Evolutionary conservation across 495 filamentous ascomycete genomes (phyloP), one percentile per base, ranked within the genome.

Genomic region (Penicillium samsonianum): DNA sequence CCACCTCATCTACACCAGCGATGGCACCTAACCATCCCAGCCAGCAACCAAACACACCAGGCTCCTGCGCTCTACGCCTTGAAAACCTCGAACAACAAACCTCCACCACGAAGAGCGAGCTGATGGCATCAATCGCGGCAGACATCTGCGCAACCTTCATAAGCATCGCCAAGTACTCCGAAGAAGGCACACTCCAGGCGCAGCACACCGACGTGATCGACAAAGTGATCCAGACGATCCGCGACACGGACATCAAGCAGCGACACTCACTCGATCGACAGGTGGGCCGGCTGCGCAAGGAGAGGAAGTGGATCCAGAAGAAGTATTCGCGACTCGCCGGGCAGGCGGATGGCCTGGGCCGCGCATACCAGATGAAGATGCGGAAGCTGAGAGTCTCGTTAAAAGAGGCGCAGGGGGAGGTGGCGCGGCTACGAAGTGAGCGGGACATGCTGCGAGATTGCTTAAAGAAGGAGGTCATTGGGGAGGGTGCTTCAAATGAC

Each of bases 131-230:
- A 14, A 67, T 75, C 59, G 62, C 72, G 8, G 20, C 61, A 20
- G 71, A 78, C 31, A 67, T 77, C 40, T n/a, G 47, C 17, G 55
- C 60, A 3, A 60, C 60, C 1, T 63, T 77, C 40, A 60, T 61
- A 37, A 49, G 26, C 14, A 67, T 77, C 40, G 52, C 57, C 10
- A 33, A 59, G 2, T 58, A 70, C 33, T 11, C 64, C 22, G 44
- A 47, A 2, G 37, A 31, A 12, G 69, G 69, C 1, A 59, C 12
- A 3, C 59, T 77, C 0, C 31, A 31, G 31, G 8, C 54, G 4
- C 12, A 42, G 0, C 58, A 70, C 28, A 67, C 67, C 0, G 17
- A 17, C 1, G 55, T 66, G 9, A 46, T 75, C n/a, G 53, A 72
- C 33, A 41, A 55, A 0, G 53, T 73, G n/a, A 56, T 73, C 35